Conservation (phyloP, 257 asterid species). For the Rhazya stricta region DNA sequence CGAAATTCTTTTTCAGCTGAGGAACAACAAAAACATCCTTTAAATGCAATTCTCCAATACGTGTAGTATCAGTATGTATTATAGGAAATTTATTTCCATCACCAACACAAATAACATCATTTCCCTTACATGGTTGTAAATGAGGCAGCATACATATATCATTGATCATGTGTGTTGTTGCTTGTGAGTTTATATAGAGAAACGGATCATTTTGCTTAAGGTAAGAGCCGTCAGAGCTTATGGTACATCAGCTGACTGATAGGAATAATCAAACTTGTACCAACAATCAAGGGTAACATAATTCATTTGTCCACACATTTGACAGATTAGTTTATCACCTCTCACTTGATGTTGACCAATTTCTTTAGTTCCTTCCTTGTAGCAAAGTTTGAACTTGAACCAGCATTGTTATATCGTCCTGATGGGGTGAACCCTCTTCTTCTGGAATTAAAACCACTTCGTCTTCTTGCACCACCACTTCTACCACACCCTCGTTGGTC, state of each 20-base stretch:
- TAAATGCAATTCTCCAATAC: too few species aligned
- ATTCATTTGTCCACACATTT: neutral
- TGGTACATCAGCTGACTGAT: too few species aligned
- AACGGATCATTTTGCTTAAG: neutral
- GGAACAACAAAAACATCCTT: too few species aligned
- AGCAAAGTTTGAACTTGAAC: neutral
- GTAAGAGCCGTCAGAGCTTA: too few species aligned
- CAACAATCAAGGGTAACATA: neutral
- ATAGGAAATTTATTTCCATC: too few species aligned
- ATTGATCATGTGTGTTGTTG: neutral
- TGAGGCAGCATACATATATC: neutral
- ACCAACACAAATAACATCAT: neutral
- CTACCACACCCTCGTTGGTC: too few species aligned
- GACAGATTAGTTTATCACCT: neutral
- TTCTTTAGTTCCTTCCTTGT: neutral
- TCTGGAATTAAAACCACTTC: neutral
- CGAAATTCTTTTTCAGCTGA: too few species aligned
- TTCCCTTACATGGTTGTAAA: neutral
- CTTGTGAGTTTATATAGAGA: neutral
- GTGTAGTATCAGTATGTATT: too few species aligned
- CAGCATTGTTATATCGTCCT: neutral
- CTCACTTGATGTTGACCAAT: too few species aligned
- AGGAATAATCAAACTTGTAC: too few species aligned
- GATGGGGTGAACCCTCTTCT: neutral
- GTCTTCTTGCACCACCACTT: too few species aligned